Evolutionary conservation across 2,329 filamentous ascomycete genomes (phyloP).

Genomic region (Rhexocercosporidium sp.): DNA sequence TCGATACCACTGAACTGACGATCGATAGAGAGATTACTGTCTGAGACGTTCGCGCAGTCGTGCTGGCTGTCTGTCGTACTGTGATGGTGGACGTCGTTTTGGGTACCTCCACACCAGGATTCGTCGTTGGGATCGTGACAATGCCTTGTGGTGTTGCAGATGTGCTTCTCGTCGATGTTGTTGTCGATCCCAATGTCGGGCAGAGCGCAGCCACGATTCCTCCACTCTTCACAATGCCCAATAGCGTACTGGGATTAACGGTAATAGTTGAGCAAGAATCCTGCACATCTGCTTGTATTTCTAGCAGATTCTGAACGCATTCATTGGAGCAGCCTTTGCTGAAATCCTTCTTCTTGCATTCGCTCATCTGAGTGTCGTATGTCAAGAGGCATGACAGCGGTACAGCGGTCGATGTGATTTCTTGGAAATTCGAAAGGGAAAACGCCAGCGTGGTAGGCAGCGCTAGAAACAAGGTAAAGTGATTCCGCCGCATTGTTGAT

Average conservation of each 20-base stretch:
- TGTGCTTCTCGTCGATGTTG: conserved; percentile 19
- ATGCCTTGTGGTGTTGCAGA: conserved; percentile 4
- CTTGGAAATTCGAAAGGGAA: conserved; percentile 41
- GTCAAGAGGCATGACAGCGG: conserved; percentile 34
- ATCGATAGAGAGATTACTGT: conserved; percentile 11
- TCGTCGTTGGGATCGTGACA: conserved; percentile 22
- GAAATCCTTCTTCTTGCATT: conserved; percentile 38
- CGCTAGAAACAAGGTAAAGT: conserved; percentile 22
- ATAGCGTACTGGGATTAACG: conserved; percentile 34
- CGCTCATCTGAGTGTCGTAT: conserved; percentile 38
- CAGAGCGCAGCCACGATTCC: conserved; percentile 40
- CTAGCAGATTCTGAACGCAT: conserved; percentile 33
- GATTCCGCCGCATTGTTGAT: conserved; percentile 34
- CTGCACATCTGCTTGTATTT: conserved; percentile 29
- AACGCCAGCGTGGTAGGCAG: conserved; percentile 35
- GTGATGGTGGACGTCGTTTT: conserved; percentile 20
- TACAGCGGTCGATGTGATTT: conserved; percentile 33
- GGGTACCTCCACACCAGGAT: conserved; percentile 16
- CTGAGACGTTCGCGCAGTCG: background rate
- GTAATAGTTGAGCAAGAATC: conserved; percentile 29
- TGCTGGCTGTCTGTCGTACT: conserved; percentile 3
- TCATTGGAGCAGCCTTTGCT: conserved; percentile 35
- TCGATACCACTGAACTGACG: conserved; percentile 1
- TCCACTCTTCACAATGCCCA: conserved; percentile 41
- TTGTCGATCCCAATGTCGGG: conserved; percentile 24